Evolutionary conservation across 192 early-diverging fungal species (phyloP).

Genomic region (Piromyces sp.): DNA sequence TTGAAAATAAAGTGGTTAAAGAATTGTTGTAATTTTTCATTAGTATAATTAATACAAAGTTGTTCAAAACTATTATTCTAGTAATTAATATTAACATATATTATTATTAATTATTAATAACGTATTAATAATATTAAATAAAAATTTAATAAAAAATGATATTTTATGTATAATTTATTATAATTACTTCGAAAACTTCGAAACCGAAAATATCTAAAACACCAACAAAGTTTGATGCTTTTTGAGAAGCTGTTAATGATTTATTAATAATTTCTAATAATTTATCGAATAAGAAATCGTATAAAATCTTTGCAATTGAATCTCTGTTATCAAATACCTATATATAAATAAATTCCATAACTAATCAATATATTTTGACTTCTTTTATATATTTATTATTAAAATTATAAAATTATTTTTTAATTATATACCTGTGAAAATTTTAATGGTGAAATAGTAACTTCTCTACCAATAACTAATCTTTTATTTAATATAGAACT

Average conservation of each 20-base stretch:
- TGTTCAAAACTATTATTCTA: slow-evolving; percentile 38
- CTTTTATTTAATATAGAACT: not conserved
- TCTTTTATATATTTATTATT: too few species aligned
- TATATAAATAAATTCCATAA: too few species aligned
- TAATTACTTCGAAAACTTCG: slow-evolving; percentile 10
- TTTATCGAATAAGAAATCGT: slow-evolving; percentile 27
- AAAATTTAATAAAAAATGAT: too few species aligned
- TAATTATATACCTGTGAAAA: not conserved
- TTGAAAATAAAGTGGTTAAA: slow-evolving; percentile 44
- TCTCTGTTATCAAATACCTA: slow-evolving; percentile 30
- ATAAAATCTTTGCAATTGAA: slow-evolving; percentile 31
- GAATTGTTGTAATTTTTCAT: slow-evolving; percentile 31
- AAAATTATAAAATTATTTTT: too few species aligned
- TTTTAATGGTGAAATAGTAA: not conserved
- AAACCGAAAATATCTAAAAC: slow-evolving; percentile 45
- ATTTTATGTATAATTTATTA: too few species aligned
- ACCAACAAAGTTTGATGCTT: slow-evolving; percentile 20
- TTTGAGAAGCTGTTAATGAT: slow-evolving; percentile 6
- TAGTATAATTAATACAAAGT: slow-evolving; percentile 31
- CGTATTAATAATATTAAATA: too few species aligned
- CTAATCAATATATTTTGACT: too few species aligned
- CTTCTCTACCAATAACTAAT: not conserved
- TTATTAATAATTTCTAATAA: slow-evolving; percentile 25
- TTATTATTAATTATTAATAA: too few species aligned
- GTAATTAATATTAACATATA: too few species aligned